phyloP scores from a whole-genome alignment of 805 yeast genomes.

The Zygosaccharomyces rouxii region DNA sequence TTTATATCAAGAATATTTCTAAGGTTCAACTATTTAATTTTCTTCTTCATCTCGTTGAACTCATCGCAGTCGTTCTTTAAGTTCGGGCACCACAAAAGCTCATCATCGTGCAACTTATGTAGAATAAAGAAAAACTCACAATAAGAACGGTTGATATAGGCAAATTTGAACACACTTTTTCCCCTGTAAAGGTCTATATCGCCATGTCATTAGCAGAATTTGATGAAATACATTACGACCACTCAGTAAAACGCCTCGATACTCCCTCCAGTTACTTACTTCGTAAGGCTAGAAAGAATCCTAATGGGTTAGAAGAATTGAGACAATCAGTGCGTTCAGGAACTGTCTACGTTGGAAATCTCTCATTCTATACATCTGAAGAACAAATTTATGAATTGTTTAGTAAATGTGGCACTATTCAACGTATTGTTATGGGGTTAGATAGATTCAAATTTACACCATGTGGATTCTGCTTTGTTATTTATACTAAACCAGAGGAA shows the following conservation, averaged over 20 bases:
- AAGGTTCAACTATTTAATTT: no score
- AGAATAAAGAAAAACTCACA: neutral
- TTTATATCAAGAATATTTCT: no score
- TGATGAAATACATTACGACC: constrained; percentile 51
- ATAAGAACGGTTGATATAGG: neutral
- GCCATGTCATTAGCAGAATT: constrained; percentile 45
- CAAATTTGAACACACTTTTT: neutral
- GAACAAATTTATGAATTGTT: constrained; percentile 90
- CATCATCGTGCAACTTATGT: neutral
- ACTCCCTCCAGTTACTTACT: constrained; percentile 66
- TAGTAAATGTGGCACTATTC: constrained; percentile 73
- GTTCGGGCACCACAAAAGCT: neutral
- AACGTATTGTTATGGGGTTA: constrained; percentile 86
- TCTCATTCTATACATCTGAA: constrained; percentile 87
- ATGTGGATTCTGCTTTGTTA: constrained; percentile 93
- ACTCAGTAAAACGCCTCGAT: constrained; percentile 65
- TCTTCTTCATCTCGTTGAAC: neutral
- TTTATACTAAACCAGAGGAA: constrained; percentile 61
- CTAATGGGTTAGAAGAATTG: constrained; percentile 56
- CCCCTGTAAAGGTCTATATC: neutral
- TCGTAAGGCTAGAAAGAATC: constrained; percentile 54
- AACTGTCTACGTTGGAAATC: constrained; percentile 87
- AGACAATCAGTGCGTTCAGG: constrained; percentile 60
- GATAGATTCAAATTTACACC: constrained; percentile 90
- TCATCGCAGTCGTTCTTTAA: neutral